Base-by-base conservation (phyloP, 768 basidiomycete genomes). In the Rhodotorula paludigena region DNA sequence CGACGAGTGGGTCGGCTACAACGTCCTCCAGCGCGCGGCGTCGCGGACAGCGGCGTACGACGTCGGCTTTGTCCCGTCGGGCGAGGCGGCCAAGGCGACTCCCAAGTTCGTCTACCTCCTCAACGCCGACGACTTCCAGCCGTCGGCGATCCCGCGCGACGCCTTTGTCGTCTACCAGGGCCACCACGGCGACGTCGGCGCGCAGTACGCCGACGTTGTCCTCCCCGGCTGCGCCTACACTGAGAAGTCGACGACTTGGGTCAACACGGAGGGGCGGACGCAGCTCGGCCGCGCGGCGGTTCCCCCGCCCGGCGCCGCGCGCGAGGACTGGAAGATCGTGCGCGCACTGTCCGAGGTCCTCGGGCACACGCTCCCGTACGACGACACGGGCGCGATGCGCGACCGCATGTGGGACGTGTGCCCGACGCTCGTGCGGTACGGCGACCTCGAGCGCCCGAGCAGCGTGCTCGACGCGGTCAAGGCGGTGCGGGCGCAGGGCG, bases 101-200 rank as follows among this genome's bases (percentile, higher is more conserved):
- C 89, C 96, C 71, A 99, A 97, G 80, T 98, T 98, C 80, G 81
- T 99, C 72, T 97, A 96, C 81, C 87, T 99, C 57, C 84, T 99
- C 64, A 93, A 93, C 78, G 92, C 96, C 12, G 96, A 99, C 75
- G 93, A 97, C 76, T 79, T 98, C 60, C 86, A 92, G 77, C 88
- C 91, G 47, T 84, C 85, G 57, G 85, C 88, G 6, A 93, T 99
- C 66, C 93, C 96, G 38, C 81, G 84, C 63, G 85, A 91, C 74
- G 92, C 94, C 6, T 98, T 98, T 75, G 93, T 98, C 53, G 94
- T 99, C 21, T 99, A 99, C 79, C 96, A 98, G 76, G 96, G 96
- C 42, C 93, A 97, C 78, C 96, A 99, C 77, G 96, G 96, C 74
- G 96, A 99, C 78, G 82, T 90, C 61, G 94, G 96, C 42, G 96